These are phyloP conservation scores for Xylaria sp. DNA, from an alignment of 2,329 filamentous ascomycete genomes.

Conservation along the genomic window DNA sequence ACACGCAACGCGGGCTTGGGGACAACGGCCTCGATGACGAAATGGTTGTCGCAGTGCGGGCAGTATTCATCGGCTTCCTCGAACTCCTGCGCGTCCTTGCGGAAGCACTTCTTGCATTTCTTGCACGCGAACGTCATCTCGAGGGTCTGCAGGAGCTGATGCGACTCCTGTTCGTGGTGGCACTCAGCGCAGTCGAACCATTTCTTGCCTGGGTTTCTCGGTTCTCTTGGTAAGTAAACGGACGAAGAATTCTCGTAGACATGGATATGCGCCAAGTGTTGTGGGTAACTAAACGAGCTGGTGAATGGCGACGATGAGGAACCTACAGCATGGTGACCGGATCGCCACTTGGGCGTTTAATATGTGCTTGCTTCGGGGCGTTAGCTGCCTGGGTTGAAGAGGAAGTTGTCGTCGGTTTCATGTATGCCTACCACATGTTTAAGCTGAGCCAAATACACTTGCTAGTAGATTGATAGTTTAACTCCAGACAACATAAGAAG, in stretches of 20 bases:
- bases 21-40: slow-evolving; percentile 87
- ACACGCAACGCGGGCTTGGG: slow-evolving; percentile 86
- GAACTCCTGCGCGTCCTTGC: slow-evolving; percentile 91
- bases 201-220: slow-evolving; percentile 73
- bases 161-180: slow-evolving; percentile 82
- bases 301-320: neutral
- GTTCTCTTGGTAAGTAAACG: slow-evolving; percentile 28
- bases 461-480: neutral
- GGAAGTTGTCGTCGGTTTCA: neutral
- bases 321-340: slow-evolving; percentile 92
- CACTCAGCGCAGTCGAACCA: slow-evolving; percentile 99
- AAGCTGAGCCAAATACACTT: neutral
- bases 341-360: slow-evolving; percentile 98
- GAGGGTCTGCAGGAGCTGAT: slow-evolving; percentile 77
- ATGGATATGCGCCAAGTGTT: neutral
- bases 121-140: slow-evolving; percentile 98
- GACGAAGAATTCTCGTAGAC: slow-evolving; percentile 1
- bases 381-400: slow-evolving; percentile 17
- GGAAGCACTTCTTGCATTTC: slow-evolving; percentile 98
- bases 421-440: slow-evolving; percentile 38
- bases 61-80: slow-evolving; percentile 99
- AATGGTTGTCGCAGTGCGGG: slow-evolving; percentile 99
- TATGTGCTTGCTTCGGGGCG: slow-evolving; percentile 79
- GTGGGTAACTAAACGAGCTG: neutral
- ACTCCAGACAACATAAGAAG: neutral